Conservation (phyloP, 1,139 yeast species). For the Geotrichum cucujoidarum region DNA sequence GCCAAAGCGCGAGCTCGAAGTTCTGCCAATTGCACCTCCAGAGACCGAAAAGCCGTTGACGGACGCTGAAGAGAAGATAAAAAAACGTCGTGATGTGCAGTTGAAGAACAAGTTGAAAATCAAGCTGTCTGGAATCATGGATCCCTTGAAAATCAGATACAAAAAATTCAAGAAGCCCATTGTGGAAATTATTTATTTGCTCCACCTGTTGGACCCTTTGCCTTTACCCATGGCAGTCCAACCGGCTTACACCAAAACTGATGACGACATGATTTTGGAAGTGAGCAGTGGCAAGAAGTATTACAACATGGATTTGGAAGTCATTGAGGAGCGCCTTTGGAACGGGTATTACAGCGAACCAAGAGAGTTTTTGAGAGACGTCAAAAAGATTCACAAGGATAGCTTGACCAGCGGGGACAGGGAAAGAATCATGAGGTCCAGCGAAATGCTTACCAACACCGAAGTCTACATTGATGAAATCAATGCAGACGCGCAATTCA, state of each 20-base stretch:
- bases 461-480: conserved; percentile 94
- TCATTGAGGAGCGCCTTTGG: conserved; percentile 93
- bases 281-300: conserved; percentile 65
- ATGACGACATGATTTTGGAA: conserved; percentile 78
- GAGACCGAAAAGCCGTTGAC: conserved; percentile 27
- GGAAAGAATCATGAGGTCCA: conserved; percentile 80
- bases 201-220: conserved; percentile 69
- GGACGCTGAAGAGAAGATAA: conserved; percentile 42
- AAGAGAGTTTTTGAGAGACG: conserved; percentile 76
- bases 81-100: conserved; percentile 70
- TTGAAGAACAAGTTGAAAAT: conserved; percentile 79
- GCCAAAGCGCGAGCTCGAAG: conserved; percentile 39
- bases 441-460: conserved; percentile 94
- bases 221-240: conserved; percentile 22
- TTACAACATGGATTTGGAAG: conserved; percentile 87
- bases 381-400: conserved; percentile 79
- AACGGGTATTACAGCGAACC: conserved; percentile 95
- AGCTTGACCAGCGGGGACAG: conserved; percentile 72
- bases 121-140: conserved; percentile 84
- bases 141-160: conserved; percentile 76
- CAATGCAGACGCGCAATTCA: conserved; percentile 55
- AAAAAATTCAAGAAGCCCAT: conserved; percentile 87
- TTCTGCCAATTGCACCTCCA: conserved; percentile 42
- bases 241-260: conserved; percentile 49
- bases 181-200: conserved; percentile 66